A percentile compares a stretch with the other conserved stretches of the same genome.
Evolutionary conservation across 768 basidiomycete species (phyloP).

Genomic region (Rhizopogon roseolus): DNA sequence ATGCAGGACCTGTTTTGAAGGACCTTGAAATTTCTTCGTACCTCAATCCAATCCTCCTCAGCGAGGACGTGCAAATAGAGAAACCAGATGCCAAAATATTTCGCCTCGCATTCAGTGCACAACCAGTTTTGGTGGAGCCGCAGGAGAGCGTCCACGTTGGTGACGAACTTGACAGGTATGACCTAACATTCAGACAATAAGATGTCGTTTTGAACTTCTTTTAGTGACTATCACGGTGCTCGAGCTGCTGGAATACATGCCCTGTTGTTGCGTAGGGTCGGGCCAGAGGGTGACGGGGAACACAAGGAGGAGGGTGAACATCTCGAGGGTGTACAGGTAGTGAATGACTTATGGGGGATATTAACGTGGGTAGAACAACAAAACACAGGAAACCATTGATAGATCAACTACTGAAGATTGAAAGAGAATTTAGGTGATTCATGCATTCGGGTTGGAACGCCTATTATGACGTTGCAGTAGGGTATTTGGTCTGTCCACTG

Average conservation of each 20-base stretch:
- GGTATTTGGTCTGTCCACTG: too few species aligned
- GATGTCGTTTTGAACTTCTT: conserved; percentile 1
- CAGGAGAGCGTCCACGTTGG: conserved; percentile 65
- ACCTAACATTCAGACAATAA: background rate
- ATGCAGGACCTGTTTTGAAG: conserved; percentile 43
- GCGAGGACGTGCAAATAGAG: conserved; percentile 64
- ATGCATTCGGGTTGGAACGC: too few species aligned
- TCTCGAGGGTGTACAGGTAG: conserved; percentile 32
- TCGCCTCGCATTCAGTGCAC: conserved; percentile 29
- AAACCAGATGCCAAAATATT: conserved; percentile 67
- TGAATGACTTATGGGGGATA: conserved; percentile 33
- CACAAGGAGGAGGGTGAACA: conserved; percentile 38
- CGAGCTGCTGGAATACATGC: conserved; percentile 48
- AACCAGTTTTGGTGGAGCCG: background rate
- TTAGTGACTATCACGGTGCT: conserved; percentile 68
- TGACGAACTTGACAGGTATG: conserved; percentile 65
- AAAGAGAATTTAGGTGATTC: too few species aligned
- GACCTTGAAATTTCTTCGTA: conserved; percentile 52
- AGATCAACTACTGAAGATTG: background rate
- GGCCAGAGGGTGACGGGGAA: conserved; percentile 43
- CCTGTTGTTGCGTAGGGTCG: conserved; percentile 49
- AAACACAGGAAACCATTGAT: background rate
- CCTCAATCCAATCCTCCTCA: conserved; percentile 57
- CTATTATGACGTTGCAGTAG: too few species aligned
- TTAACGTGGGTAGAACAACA: conserved; percentile 29